Evolutionary conservation across 2,329 filamentous ascomycete genomes (phyloP).

Genomic region (Gaeumannomyces tritici): DNA sequence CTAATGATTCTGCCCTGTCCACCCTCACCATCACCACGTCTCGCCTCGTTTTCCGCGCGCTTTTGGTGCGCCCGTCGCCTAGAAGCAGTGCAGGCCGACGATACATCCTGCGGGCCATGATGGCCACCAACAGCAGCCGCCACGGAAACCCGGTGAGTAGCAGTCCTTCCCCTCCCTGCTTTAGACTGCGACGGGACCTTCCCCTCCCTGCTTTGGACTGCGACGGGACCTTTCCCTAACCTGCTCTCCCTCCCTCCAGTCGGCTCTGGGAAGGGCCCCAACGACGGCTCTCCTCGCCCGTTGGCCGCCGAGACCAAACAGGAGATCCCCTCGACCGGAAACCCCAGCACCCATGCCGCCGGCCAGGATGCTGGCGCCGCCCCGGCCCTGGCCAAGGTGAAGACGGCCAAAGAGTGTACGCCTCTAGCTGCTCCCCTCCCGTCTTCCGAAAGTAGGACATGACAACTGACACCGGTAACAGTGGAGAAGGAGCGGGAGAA

Average conservation of each 20-base stretch:
- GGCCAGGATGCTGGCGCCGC: conserved; percentile 25
- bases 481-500: conserved; percentile 75
- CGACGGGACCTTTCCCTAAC: too few species aligned
- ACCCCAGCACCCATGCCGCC: conserved; percentile 23
- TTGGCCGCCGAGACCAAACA: conserved; percentile 29
- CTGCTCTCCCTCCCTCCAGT: conserved; percentile 23
- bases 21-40: conserved; percentile 15
- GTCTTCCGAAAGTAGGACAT: neutral
- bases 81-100: conserved; percentile 8
- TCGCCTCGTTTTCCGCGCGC: conserved; percentile 30
- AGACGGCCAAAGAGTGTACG: conserved; percentile 43
- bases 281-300: conserved; percentile 27
- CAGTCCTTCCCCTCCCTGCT: too few species aligned
- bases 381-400: conserved; percentile 32
- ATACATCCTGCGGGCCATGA: conserved; percentile 35
- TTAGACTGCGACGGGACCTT: too few species aligned
- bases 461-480: neutral
- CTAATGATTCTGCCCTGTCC: too few species aligned
- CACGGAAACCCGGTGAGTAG: conserved; percentile 35
- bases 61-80: conserved; percentile 46
- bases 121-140: conserved; percentile 49
- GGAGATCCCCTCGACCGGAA: conserved; percentile 18
- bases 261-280: conserved; percentile 17
- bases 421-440: neutral
- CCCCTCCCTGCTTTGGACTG: too few species aligned